Evolutionary conservation across 768 basidiomycete species (phyloP).

Genomic region (Kwoniella sp.): DNA sequence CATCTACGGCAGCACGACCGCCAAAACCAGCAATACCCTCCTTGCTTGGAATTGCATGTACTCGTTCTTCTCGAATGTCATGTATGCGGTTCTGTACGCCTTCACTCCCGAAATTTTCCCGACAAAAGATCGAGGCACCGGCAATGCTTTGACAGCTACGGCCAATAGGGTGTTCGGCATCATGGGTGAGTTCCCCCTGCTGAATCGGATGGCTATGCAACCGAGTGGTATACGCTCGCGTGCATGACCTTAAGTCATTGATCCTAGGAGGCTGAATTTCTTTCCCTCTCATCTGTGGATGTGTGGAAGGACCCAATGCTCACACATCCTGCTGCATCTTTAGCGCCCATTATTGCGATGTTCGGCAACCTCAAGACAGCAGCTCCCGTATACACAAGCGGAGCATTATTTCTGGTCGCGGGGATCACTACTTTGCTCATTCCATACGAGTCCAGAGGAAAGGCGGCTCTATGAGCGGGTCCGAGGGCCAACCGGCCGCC

Average conservation of each 20-base stretch:
- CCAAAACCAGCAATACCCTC: constrained; percentile 67
- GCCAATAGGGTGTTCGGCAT: constrained; percentile 70
- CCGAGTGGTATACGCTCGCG: too few species aligned
- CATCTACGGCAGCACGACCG: constrained; percentile 74
- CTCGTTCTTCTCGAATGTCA: constrained; percentile 63
- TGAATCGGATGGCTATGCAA: too few species aligned
- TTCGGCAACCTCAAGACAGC: constrained; percentile 55
- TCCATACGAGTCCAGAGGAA: constrained; percentile 76
- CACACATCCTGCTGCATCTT: background rate
- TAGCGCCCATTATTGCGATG: constrained; percentile 40
- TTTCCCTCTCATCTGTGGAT: too few species aligned
- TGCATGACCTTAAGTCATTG: too few species aligned
- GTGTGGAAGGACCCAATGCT: too few species aligned
- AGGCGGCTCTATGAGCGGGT: constrained; percentile 58
- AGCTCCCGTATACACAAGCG: constrained; percentile 73
- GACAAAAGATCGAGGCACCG: constrained; percentile 64
- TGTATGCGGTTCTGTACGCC: constrained; percentile 62
- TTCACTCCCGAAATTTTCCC: constrained; percentile 68
- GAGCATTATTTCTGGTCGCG: constrained; percentile 65
- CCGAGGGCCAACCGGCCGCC: too few species aligned
- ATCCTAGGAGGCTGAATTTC: background rate
- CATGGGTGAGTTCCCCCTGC: constrained; percentile 63
- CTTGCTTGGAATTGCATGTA: constrained; percentile 82
- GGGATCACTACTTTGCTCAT: constrained; percentile 66
- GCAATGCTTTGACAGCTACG: constrained; percentile 61